Evolutionary conservation across 495 filamentous ascomycete species (phyloP).

Genomic region (Tetracladium marchalianum): DNA sequence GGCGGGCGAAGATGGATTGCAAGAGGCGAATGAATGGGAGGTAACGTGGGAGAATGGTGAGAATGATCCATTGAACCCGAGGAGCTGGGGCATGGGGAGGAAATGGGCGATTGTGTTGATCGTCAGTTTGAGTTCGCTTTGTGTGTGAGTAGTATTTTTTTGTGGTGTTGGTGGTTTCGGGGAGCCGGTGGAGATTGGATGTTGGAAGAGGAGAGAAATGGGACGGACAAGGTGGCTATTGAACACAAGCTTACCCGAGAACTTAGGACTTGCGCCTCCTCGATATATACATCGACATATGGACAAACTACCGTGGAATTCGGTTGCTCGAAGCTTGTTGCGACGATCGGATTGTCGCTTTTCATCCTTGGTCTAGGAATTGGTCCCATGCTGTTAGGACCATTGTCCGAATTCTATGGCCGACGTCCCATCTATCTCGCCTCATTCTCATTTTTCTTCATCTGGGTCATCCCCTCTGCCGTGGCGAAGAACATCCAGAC

Average conservation of each 20-base stretch:
- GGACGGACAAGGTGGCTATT: neutral
- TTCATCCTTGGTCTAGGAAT: constrained; percentile 69
- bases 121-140: constrained; percentile 60
- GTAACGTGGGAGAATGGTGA: constrained; percentile 65
- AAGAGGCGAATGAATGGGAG: constrained; percentile 40
- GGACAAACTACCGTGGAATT: constrained; percentile 73
- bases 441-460: constrained; percentile 68
- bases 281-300: constrained; percentile 84
- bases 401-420: constrained; percentile 78
- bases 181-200: neutral
- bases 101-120: constrained; percentile 77
- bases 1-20: constrained; percentile 25
- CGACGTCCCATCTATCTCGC: constrained; percentile 73
- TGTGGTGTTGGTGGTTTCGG: neutral
- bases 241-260: neutral
- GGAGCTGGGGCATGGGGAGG: constrained; percentile 50
- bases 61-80: constrained; percentile 62
- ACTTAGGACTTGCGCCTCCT: constrained; percentile 78
- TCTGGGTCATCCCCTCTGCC: constrained; percentile 84
- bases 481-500: constrained; percentile 76
- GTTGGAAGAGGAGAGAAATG: neutral
- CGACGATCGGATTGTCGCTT: constrained; percentile 69
- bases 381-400: constrained; percentile 63
- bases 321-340: constrained; percentile 53
- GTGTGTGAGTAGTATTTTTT: constrained; percentile 56